Evolutionary conservation across 345 rosid species (phyloP), one percentile per base, ranked within the genome.

Genomic region (Erysimum cheiranthoides): DNA sequence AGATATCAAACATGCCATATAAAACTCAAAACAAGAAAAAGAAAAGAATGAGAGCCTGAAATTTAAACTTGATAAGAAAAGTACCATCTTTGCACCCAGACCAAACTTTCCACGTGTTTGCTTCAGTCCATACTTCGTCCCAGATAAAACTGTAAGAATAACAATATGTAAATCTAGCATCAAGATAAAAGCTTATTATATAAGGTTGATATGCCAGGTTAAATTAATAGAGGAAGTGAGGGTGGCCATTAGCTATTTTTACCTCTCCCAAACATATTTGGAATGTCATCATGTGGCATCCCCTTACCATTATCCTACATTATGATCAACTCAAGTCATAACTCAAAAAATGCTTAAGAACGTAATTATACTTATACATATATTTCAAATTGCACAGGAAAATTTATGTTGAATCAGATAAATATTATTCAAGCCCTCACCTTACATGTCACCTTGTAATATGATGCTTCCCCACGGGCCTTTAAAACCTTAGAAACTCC

Each of bases 231-330:
- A 36, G 30, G 27, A 78, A 32, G 18, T 39, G 10, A 43, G 36
- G 42, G 61, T 34, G 12, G 66, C 3, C 50, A 78, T 43, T 54
- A 73, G 42, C 21, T 64, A 57, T 30, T 47, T 47, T 7, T 76
- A 94, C 97, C 98, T 87, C 96, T 80, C 43, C 97, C 98, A 67
- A 94, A 94, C 97, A 94, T 94, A 83, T 94, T 90, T 54, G 98
- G 98, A 78, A 94, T 94, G 81, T 94, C 98, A 85, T 94, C 97
- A 82, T 94, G 95, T n/a, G 98, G 92, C 97, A 94, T 94, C 76
- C 98, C 98, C 87, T 70, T 89, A 79, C 98, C 98, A 77, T 94
- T 94, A 81, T 94, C 98, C 98, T 94, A 68, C 74, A 86, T 53
- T 34, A 46, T 21, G 62, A 31, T 65, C 61, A 77, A 43, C 62